Base-by-base conservation (phyloP, 2,329 filamentous ascomycete species). In the Neonectria magnoliae region DNA sequence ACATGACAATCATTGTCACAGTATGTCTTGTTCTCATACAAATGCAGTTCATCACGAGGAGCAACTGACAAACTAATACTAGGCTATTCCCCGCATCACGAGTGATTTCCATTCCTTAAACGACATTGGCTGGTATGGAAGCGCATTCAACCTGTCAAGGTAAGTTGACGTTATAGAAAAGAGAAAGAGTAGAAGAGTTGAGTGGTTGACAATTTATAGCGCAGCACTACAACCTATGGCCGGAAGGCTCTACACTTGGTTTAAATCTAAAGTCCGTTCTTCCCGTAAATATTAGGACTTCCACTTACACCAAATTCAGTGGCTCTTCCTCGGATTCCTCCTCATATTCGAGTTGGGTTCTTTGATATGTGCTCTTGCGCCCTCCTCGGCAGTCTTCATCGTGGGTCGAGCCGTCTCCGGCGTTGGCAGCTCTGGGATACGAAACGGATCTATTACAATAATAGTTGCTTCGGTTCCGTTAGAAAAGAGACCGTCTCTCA, bases 101-200 rank as follows among this genome's bases (percentile, higher is more conserved):
- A 71, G 74, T 60, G 69, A 77, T 22, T 76, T 79, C 70, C 73
- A 79, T 18, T 74, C 78, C 29, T 70, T 82, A 1, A 71, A 76
- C 10, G 81, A 83, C 61, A 77, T 83, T 16, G 80, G 79, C 51
- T 83, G 81, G 81, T 83, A 83, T 53, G 80, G 79, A 3, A 77
- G 60, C 25, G 76, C 78, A 48, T 79, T 78, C 38, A 42, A 20
- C 11, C 9, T 42, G n/a, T 78, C 11, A 59, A 72, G 41, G 68
- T 69, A 11, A 50, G 60, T 18, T 66, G 56, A 5, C n/a, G 5
- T 22, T n/a, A 3, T 50, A 8, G 14, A 16, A 14, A 8, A 38
- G 16, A 20, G 18, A 18, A 16, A 42, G 7, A 6, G 13, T 42
- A 8, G n/a, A 3, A 18, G n/a, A 42, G 5, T 42, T 5, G n/a